phyloP scores from a whole-genome alignment of 1,284 basidiomycete genomes.

The Sphagnurus paluster region DNA sequence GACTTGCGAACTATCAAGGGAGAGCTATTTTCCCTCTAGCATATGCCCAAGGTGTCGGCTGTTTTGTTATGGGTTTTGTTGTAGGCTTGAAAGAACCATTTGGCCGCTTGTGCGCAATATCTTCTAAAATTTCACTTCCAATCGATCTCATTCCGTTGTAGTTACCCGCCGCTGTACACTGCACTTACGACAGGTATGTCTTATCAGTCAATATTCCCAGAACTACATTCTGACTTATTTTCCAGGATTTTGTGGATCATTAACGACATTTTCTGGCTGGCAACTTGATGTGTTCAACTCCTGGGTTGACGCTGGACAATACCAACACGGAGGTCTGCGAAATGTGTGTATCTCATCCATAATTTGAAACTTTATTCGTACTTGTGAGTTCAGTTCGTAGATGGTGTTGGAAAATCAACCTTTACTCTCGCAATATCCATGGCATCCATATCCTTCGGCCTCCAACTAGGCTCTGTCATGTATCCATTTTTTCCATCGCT shows the following conservation, averaged over 20 bases:
- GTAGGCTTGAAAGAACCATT: slow-evolving; percentile 71
- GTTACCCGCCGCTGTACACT: slow-evolving; percentile 87
- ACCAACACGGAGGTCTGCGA: slow-evolving; percentile 67
- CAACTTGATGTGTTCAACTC: slow-evolving; percentile 86
- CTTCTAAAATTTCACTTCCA: background rate
- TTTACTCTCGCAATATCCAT: slow-evolving; percentile 78
- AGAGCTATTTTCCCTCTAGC: slow-evolving; percentile 80
- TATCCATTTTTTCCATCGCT: slow-evolving; percentile 41
- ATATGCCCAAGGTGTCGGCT: slow-evolving; percentile 89
- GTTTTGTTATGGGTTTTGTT: slow-evolving; percentile 87
- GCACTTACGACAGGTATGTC: slow-evolving; percentile 81
- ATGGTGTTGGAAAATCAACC: slow-evolving; percentile 81
- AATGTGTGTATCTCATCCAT: slow-evolving; percentile 58
- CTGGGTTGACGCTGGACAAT: slow-evolving; percentile 73
- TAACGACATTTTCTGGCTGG: slow-evolving; percentile 98
- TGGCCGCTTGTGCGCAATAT: slow-evolving; percentile 66
- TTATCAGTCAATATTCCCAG: background rate
- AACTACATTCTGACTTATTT: slow-evolving; percentile 1
- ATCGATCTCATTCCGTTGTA: slow-evolving; percentile 31
- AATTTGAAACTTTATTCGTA: slow-evolving; percentile 5
- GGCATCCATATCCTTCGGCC: slow-evolving; percentile 62
- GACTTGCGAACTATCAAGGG: slow-evolving; percentile 73
- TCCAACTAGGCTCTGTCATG: slow-evolving; percentile 48
- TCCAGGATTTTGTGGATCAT: slow-evolving; percentile 89
- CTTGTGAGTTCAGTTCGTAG: slow-evolving; percentile 63